phyloP scores from a whole-genome alignment of 495 filamentous ascomycete species.

The Podospora pseudocomata region DNA sequence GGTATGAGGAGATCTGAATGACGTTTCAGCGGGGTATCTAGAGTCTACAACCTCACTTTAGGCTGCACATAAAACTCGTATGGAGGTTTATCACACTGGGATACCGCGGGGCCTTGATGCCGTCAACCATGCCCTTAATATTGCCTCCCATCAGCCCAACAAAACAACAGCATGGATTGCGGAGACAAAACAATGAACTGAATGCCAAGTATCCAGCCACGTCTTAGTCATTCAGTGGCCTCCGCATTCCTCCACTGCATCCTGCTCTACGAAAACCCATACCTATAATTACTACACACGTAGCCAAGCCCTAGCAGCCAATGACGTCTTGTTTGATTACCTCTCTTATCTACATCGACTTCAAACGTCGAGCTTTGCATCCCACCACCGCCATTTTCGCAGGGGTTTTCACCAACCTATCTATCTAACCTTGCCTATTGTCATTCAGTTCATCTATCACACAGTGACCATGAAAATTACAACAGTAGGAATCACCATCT shows the following conservation, averaged over 20 bases:
- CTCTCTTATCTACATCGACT: background rate
- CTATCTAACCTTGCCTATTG: too few species aligned
- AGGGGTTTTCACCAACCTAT: too few species aligned
- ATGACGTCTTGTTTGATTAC: background rate
- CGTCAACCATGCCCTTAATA: too few species aligned
- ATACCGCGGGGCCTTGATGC: too few species aligned
- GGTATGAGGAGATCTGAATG: background rate
- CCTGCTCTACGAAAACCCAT: background rate
- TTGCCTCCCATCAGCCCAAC: too few species aligned
- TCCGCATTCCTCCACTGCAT: background rate
- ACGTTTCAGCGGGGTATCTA: background rate
- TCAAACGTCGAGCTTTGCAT: background rate
- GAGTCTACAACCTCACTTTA: background rate
- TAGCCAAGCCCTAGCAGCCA: background rate
- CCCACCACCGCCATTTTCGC: background rate
- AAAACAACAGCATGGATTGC: too few species aligned
- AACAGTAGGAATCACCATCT: conserved; percentile 9
- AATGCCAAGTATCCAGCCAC: background rate
- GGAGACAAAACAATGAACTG: background rate
- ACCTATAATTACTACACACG: background rate
- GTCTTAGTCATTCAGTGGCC: background rate
- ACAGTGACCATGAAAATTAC: conserved; percentile 24
- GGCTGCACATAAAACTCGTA: too few species aligned
- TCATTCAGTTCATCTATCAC: background rate
- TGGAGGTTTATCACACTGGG: too few species aligned